Evolutionary conservation across 1,284 basidiomycete species (phyloP).

Genomic region (Porodaedalea pini): DNA sequence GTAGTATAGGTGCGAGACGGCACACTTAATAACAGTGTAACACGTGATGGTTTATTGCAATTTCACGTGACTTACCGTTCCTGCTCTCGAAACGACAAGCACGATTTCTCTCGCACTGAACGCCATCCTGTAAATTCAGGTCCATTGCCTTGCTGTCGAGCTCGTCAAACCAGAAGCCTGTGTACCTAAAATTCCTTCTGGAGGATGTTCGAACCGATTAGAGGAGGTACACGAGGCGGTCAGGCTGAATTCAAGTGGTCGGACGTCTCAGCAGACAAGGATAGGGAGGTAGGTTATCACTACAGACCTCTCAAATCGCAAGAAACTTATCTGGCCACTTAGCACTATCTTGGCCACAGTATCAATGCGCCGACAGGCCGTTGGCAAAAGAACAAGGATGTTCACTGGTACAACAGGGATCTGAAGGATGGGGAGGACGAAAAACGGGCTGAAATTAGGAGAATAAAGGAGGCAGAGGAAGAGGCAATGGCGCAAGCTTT

Average conservation of each 20-base stretch:
- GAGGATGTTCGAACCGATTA: constrained; percentile 75
- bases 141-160: too few relatives aligned
- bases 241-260: constrained; percentile 92
- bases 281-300: constrained; percentile 65
- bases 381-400: constrained; percentile 94
- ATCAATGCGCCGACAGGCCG: constrained; percentile 89
- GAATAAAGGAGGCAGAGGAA: constrained; percentile 81
- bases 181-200: too few relatives aligned
- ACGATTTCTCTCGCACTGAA: too few relatives aligned
- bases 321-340: neutral
- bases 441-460: constrained; percentile 67
- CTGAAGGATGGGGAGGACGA: constrained; percentile 40
- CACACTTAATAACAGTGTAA: too few relatives aligned
- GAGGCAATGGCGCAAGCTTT: constrained; percentile 80
- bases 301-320: neutral
- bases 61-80: too few relatives aligned
- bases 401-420: constrained; percentile 90
- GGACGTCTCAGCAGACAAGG: constrained; percentile 86
- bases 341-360: constrained; percentile 90
- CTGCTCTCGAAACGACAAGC: too few relatives aligned
- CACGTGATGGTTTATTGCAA: too few relatives aligned
- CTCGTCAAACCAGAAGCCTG: too few relatives aligned
- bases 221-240: constrained; percentile 83
- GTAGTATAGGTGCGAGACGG: too few relatives aligned
- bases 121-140: too few relatives aligned